A percentile compares a stretch with the other conserved stretches of the same genome.
Conservation (phyloP, 768 basidiomycete genomes). For the Phylloporus sp. region DNA sequence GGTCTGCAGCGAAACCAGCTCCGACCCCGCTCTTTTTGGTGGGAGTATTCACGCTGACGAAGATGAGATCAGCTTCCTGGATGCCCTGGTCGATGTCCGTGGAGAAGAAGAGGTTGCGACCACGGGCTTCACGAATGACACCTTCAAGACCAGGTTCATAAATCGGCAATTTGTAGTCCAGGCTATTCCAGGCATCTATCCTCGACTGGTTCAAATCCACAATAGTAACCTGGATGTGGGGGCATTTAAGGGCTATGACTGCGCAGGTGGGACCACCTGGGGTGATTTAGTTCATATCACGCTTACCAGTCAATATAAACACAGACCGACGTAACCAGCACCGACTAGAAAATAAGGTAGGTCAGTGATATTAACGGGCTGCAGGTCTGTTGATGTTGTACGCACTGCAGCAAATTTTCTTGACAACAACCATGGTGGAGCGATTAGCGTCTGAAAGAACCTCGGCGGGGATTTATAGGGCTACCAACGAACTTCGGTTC, state of each 20-base stretch:
- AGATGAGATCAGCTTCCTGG: conserved; percentile 93
- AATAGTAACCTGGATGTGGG: conserved; percentile 91
- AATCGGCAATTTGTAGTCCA: conserved; percentile 83
- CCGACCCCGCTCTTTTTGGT: conserved; percentile 98
- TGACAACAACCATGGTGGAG: conserved; percentile 46
- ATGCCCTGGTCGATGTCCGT: conserved; percentile 93
- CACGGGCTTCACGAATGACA: conserved; percentile 83
- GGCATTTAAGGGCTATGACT: conserved; percentile 91
- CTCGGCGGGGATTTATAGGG: too few species aligned
- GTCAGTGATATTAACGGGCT: conserved; percentile 4
- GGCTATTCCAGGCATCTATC: conserved; percentile 95
- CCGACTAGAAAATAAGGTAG: conserved; percentile 51
- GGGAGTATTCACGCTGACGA: conserved; percentile 97
- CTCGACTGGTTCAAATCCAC: conserved; percentile 95
- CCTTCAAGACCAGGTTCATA: conserved; percentile 96
- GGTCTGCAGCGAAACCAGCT: conserved; percentile 96
- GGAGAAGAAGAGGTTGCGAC: conserved; percentile 95
- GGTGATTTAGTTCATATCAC: conserved; percentile 9
- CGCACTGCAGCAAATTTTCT: conserved; percentile 88
- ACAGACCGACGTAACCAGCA: conserved; percentile 89
- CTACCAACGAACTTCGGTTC: too few species aligned
- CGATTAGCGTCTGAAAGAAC: not conserved
- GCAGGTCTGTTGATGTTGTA: conserved; percentile 17
- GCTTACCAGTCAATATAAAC: not conserved
- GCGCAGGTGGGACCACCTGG: conserved; percentile 93